These are phyloP conservation scores for Babesia gibsoni DNA, from an alignment of 169 alveolate genomes.

Conservation along the genomic window DNA sequence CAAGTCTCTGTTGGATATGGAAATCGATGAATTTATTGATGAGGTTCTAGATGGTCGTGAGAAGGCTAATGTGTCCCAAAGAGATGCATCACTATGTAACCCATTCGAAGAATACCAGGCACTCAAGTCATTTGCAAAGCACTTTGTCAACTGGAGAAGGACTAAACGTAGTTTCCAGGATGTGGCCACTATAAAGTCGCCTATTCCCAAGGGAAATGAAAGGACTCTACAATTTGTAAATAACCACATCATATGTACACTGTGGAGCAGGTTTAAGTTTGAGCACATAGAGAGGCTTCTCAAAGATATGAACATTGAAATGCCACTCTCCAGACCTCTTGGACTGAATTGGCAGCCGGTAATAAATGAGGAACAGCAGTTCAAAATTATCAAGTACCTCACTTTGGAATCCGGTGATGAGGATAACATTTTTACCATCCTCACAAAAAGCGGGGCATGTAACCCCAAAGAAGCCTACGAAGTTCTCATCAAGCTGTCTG, in stretches of 20 bases:
- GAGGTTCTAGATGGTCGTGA: slow-evolving; percentile 53
- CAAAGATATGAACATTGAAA: slow-evolving; percentile 26
- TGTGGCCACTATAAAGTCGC: neutral
- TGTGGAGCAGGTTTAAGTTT: slow-evolving; percentile 37
- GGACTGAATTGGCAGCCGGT: slow-evolving; percentile 37
- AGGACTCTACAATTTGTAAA: neutral
- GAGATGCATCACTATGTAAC: slow-evolving; percentile 22
- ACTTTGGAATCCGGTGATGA: slow-evolving; percentile 6
- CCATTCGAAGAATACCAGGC: slow-evolving; percentile 54
- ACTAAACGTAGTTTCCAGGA: neutral
- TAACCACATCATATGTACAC: neutral
- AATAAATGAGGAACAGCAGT: slow-evolving; percentile 37
- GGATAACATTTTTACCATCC: slow-evolving; percentile 32
- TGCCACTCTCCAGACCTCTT: slow-evolving; percentile 15
- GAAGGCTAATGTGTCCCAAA: neutral
- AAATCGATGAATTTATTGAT: slow-evolving; percentile 50
- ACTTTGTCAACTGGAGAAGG: slow-evolving; percentile 39
- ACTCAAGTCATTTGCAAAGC: slow-evolving; percentile 51
- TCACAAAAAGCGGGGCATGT: slow-evolving; percentile 51
- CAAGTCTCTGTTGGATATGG: slow-evolving; percentile 12
- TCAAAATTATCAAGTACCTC: slow-evolving; percentile 32
- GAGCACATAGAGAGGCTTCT: slow-evolving; percentile 31
- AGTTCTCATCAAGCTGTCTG: slow-evolving; percentile 25
- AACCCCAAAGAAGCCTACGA: slow-evolving; percentile 12
- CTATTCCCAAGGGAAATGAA: neutral